Evolutionary conservation across 345 rosid species (phyloP), one percentile per base, ranked within the genome.

Genomic region (Jatropha curcas): DNA sequence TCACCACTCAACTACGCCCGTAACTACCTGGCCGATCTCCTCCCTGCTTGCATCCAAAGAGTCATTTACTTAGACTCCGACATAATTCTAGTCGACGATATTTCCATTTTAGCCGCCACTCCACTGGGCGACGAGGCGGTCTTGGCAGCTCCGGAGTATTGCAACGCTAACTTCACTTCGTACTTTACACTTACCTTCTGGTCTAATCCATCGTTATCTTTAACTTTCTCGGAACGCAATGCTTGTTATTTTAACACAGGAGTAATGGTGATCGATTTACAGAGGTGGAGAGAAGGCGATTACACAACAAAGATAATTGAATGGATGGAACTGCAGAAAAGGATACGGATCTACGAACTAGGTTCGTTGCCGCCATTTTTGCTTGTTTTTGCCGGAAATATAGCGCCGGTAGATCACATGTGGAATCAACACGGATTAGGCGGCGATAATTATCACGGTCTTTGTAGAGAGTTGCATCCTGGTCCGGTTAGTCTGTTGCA

Each of bases 391-490:
- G 85, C 85, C 0, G 85, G 85, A 9, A 66, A 79, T 30, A 82
- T 82, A 4, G 85, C 76, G 13, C 69, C 83, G 3, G 85, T 82
- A 50, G 83, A 79, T 58, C 85, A 82, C 65, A 55, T 71, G 67
- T 82, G 85, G 85, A 82, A 82, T 74, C 85, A 82, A 46, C 85
- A 82, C 20, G 85, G 85, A 4, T 74, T 82, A 8, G 85, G 85
- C 5, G 85, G 85, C 4, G 85, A 82, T 60, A 82, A 82, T 64
- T 82, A 59, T 62, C 39, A 60, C 34, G 85, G 85, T 2, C 50
- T 77, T 3, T 82, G 85, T 28, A 51, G 85, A 64, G 62, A 82
- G 20, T 59, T 82, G 79, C 85, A 82, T 63, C 83, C 85, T 3
- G 85, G 85, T 46, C 82, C 85, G 11, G 85, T 82, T 13, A 82